These are phyloP conservation scores for Entoloma clypeatum DNA, from an alignment of 1,284 basidiomycete species.

Conservation along the genomic window DNA sequence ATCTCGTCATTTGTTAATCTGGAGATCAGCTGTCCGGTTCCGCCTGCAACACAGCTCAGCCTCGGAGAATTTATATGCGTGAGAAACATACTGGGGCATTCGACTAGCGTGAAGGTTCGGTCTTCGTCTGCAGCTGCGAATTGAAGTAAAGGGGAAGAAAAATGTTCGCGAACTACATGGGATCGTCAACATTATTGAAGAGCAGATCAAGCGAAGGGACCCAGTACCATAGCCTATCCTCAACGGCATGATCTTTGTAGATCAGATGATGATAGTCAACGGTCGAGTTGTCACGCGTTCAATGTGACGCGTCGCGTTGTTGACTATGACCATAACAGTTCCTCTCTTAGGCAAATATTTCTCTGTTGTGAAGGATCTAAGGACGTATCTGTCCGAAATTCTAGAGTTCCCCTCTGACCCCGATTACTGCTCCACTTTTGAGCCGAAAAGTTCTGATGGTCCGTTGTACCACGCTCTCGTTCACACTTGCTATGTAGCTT, in stretches of 20 bases:
- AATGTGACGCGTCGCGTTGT: conserved; percentile 11
- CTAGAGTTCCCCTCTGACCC: conserved; percentile 22
- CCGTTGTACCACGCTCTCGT: conserved; percentile 39
- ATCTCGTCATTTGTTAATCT: conserved; percentile 82
- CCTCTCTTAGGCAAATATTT: conserved; percentile 34
- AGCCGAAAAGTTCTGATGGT: conserved; percentile 31
- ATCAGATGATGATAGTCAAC: conserved; percentile 1
- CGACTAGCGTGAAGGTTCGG: conserved; percentile 77
- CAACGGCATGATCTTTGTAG: conserved; percentile 33
- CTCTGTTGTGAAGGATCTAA: conserved; percentile 32
- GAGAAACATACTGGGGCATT: conserved; percentile 72
- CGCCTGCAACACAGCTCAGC: conserved; percentile 47
- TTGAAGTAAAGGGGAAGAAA: conserved; percentile 85
- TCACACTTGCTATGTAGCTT: conserved; percentile 42
- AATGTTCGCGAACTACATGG: conserved; percentile 92
- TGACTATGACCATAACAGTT: conserved; percentile 15
- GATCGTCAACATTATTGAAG: no score
- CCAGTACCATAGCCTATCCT: conserved; percentile 46
- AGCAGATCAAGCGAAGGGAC: no score
- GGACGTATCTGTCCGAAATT: conserved; percentile 40
- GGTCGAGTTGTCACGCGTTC: conserved; percentile 13
- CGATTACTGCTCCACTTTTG: conserved; percentile 11
- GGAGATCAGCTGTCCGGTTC: conserved; percentile 87
- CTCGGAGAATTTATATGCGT: not conserved
- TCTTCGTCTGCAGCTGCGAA: conserved; percentile 62